Evolutionary conservation across 176 grass and related monocot species (phyloP).

Genomic region (Oryza glaberrima): DNA sequence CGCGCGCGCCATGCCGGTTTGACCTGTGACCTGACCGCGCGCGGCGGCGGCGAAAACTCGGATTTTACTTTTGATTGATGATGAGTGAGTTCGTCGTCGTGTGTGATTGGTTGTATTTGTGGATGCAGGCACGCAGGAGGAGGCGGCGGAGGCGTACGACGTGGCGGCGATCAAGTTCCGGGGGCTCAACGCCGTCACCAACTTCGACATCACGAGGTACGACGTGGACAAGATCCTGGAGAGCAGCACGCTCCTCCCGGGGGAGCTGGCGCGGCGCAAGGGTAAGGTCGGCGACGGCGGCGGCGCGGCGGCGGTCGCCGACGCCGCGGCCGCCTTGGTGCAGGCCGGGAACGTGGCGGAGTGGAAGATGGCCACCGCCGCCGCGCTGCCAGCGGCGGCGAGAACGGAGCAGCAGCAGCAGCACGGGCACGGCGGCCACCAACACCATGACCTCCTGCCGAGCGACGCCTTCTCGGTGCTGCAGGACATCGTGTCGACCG

Average conservation of each 20-base stretch:
- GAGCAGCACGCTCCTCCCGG: conserved; percentile 76
- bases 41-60: not conserved
- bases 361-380: conserved; percentile 14
- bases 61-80: not conserved
- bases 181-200: conserved; percentile 90
- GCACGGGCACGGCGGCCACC: not conserved
- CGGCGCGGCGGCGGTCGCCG: not conserved
- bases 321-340: conserved; percentile 23
- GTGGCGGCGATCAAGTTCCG: conserved; percentile 98
- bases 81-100: not conserved
- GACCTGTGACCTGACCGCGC: conserved; percentile 14
- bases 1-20: conserved; percentile 14
- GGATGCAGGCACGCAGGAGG: conserved; percentile 81
- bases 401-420: not conserved
- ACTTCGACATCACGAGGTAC: conserved; percentile 90
- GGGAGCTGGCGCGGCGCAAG: conserved; percentile 61
- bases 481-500: conserved; percentile 38
- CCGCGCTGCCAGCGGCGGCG: no score
- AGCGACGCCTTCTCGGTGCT: conserved; percentile 49
- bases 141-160: conserved; percentile 96
- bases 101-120: not conserved
- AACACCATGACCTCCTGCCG: conserved; percentile 39
- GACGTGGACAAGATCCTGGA: conserved; percentile 93
- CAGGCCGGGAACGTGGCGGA: conserved; percentile 8
- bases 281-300: conserved; percentile 7